Evolutionary conservation across 345 rosid species (phyloP).

Genomic region (Alliaria petiolata): DNA sequence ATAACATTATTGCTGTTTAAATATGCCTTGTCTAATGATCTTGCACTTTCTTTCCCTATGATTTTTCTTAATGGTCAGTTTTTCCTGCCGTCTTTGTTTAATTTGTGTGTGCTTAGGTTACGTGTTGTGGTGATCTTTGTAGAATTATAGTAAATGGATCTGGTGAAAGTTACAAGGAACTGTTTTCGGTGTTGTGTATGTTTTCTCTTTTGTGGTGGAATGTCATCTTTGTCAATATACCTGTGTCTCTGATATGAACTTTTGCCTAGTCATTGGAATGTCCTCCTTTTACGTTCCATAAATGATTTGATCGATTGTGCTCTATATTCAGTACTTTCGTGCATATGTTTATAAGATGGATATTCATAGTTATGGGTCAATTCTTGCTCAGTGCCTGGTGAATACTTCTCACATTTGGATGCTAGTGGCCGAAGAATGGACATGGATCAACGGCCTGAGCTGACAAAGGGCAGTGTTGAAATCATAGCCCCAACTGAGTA

Average conservation of each 20-base stretch:
- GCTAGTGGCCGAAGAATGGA: conserved; percentile 89
- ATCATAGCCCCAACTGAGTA: conserved; percentile 97
- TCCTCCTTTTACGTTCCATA: conserved; percentile 1
- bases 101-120: conserved; percentile 6
- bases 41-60: not conserved
- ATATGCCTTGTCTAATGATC: not conserved
- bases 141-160: not conserved
- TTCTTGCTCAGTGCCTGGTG: conserved; percentile 74
- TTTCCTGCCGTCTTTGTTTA: not conserved
- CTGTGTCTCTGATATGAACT: not conserved
- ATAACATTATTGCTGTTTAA: not conserved
- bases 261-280: not conserved
- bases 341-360: not conserved
- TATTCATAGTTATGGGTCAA: not conserved
- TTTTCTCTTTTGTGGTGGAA: not conserved
- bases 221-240: not conserved
- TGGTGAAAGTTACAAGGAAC: conserved; percentile 5
- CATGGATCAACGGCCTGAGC: conserved; percentile 95
- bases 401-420: conserved; percentile 90
- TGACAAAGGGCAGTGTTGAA: conserved; percentile 88
- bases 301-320: conserved; percentile 6
- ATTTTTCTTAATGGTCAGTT: not conserved
- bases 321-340: not conserved
- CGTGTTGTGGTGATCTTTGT: not conserved
- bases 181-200: conserved; percentile 6